Percentiles rank a stretch among this genome's conserved stretches.
Evolutionary conservation across 2,329 filamentous ascomycete species (phyloP).

Genomic region (Dothideomycetes sp.): DNA sequence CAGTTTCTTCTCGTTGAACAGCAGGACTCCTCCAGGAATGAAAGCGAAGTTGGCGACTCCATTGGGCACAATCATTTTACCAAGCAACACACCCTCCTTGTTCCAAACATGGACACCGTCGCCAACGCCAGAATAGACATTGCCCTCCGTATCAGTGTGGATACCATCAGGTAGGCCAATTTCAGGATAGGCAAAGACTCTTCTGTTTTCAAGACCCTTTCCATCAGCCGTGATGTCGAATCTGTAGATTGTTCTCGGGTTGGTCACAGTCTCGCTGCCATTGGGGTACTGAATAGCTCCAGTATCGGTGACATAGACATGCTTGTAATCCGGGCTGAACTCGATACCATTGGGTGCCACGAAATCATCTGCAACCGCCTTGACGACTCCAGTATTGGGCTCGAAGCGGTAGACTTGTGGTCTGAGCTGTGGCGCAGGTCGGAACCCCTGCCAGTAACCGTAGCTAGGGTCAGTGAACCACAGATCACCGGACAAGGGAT

Average conservation of each 20-base stretch:
- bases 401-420: conserved; percentile 30
- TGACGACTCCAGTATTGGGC: conserved; percentile 27
- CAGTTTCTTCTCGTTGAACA: conserved; percentile 21
- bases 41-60: conserved; percentile 29
- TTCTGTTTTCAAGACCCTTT: conserved; percentile 18
- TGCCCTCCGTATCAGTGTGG: conserved; percentile 10
- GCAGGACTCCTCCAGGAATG: conserved; percentile 20
- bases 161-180: conserved; percentile 10
- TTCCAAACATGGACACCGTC: conserved; percentile 12
- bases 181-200: conserved; percentile 10
- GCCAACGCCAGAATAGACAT: conserved; percentile 10
- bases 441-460: conserved; percentile 23
- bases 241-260: conserved; percentile 31
- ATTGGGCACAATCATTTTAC: conserved; percentile 38
- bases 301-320: conserved; percentile 36
- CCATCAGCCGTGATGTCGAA: conserved; percentile 27
- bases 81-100: conserved; percentile 11
- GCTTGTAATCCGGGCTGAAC: conserved; percentile 31
- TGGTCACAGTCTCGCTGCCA: conserved; percentile 27
- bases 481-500: conserved; percentile 27
- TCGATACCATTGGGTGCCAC: conserved; percentile 34
- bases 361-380: conserved; percentile 30
- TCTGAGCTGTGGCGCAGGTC: conserved; percentile 23
- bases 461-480: conserved; percentile 40
- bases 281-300: conserved; percentile 12